Base-by-base conservation (phyloP, 176 grass and related monocot species). In the Musa schizocarpa region DNA sequence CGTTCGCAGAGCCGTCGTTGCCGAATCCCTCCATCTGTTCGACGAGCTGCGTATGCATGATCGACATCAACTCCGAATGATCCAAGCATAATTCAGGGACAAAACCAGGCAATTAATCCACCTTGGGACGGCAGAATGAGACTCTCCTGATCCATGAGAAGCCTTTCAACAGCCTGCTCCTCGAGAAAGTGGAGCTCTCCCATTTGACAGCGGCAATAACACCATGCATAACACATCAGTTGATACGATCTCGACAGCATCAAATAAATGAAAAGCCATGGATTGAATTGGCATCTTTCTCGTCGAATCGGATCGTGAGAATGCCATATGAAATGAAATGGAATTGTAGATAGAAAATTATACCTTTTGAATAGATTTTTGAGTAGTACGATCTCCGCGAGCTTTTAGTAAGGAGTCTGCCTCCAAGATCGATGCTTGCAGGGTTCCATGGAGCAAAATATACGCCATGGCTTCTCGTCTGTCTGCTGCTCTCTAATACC, bases 371-470 rank as follows among this genome's bases (percentile, higher is more conserved):
- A 86, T 72, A 81, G 87, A 82, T 49, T 74, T 74, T 2, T 81
- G 84, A 52, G 64, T 73, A 72, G 67, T 78, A 50, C 73, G 80
- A 11, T 81, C 55, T 50, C 72, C 13, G 81, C 74, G 65, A 13
- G 75, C 52, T 50, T 82, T 83, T 13, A 82, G 79, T 13, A 92
- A 23, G 1, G 76, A 67, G 2, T 70, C 5, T 9, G 86, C 90
- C 77, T 92, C 90, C 49, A 89, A 76, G 73, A 92, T 76, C 73
- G 86, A 87, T 59, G 80, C 84, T 74, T 92, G 86, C 77, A 92
- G 90, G 71, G 82, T 92, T 25, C 90, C 90, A 57, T 92, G 90
- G 69, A 92, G 86, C 86, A 92, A 27, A 85, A 89, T 82, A 76
- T 81, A 82, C 63, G 86, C 86, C 90, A 92, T 92, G 72, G 9